Evolutionary conservation across 2,329 filamentous ascomycete species (phyloP), one percentile per base, ranked within the genome.

Genomic region (Massarina eburnea): DNA sequence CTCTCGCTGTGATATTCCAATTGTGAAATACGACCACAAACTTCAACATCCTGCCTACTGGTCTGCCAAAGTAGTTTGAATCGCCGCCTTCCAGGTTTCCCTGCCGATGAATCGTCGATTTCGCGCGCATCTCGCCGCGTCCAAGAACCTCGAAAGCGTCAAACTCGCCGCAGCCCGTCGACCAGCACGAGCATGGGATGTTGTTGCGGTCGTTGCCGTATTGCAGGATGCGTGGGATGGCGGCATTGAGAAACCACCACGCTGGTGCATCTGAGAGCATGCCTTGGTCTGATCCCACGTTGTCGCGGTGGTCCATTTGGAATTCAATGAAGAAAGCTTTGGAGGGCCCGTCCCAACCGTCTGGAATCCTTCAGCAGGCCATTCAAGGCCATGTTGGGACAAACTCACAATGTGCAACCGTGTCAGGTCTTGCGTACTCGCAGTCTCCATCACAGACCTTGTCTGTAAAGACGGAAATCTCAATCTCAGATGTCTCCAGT

Each of bases 251-350:
- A 39, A 85, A 74, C 88, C 88, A 91, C 67, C 86, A 79, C 33
- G 87, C 84, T 8, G 88, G 86, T 79, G 87, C 87, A 70, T 91
- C 82, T 33, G 66, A 74, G 61, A 83, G 80, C 20, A 62, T 49
- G 8, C 66, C 65, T 48, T 66, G 58, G 27, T 66, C 60, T 2
- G 33, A 54, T 34, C 58, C 59, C n/a, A 45, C 39, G 36, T 69
- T 71, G 33, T 64, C 52, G 38, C 66, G 59, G 46, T 69, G 64
- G 46, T 73, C 69, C 88, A 91, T 91, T 44, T 76, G 74, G 68
- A 91, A 88, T 58, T 89, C 80, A 57, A 88, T 79, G 52, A 91
- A 76, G 73, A 91, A 90, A 43, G 86, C 76, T 73, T 89, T 90
- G 59, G 83, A 80, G 22, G 79, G 75, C 39, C 86, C 86, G 30